Percentiles rank a stretch among this genome's conserved stretches.
phyloP scores from a whole-genome alignment of 257 asterid genomes.

The Nicotiana obtusifolia region DNA sequence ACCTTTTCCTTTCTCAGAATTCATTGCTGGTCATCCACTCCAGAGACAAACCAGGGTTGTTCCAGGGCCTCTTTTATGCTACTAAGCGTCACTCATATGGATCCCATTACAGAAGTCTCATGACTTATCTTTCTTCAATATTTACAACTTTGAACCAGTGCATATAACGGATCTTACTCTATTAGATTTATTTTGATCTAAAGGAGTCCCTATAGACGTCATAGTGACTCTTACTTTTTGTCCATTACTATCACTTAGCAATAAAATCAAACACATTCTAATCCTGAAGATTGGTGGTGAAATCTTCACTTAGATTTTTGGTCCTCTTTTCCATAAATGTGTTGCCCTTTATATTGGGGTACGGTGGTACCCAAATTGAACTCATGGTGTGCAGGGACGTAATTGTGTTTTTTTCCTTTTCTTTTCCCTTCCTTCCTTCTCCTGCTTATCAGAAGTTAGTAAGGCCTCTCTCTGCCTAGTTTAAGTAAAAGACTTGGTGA shows the following conservation, averaged over 20 bases:
- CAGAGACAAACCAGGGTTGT: background rate
- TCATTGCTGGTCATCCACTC: background rate
- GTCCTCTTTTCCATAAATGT: background rate
- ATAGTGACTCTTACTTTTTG: background rate
- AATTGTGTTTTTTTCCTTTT: background rate
- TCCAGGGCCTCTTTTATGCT: background rate
- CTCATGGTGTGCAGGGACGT: slow-evolving; percentile 3
- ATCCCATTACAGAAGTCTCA: background rate
- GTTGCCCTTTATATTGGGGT: background rate
- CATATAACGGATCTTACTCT: background rate
- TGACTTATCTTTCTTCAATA: background rate
- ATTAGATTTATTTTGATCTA: background rate
- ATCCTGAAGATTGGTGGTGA: background rate
- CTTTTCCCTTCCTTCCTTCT: background rate
- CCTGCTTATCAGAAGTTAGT: background rate
- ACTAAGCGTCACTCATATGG: background rate
- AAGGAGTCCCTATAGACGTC: background rate
- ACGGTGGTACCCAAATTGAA: background rate
- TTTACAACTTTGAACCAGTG: background rate
- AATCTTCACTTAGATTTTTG: background rate
- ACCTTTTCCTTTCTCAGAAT: background rate
- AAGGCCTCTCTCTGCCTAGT: background rate
- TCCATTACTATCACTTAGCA: background rate
- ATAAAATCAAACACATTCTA: background rate
- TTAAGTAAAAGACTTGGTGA: background rate